Base-by-base conservation (phyloP, 1,284 basidiomycete genomes). In the Paramarasmius palmivorus region DNA sequence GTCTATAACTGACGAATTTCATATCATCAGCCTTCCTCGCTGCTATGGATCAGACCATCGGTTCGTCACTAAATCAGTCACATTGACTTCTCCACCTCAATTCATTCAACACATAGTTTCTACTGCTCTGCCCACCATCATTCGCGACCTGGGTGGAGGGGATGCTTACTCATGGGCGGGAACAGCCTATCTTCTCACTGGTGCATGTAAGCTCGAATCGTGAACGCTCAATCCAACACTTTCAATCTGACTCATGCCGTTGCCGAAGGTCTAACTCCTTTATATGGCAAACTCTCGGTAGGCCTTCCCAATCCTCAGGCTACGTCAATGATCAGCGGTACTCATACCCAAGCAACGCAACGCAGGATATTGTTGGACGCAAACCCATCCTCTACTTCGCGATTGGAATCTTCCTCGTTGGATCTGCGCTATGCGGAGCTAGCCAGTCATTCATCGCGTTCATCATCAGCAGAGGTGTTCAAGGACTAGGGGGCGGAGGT, bases 371-470 rank as follows among this genome's bases (percentile, higher is more conserved):
- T 17, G 17, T 50, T 20, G 49, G 23, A 10, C 4, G 44, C 17
- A 39, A 49, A 44, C 38, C 35, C 9, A 22, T 26, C 10, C 25
- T 44, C 37, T 34, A 25, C 17, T 35, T 29, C 12, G 29, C 38
- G 19, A 69, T 69, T 40, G 12, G 59, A 52, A 59, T 70, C 41
- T 73, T 73, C 63, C 58, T 72, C 23, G 29, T 57, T 32, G 77
- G 77, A 3, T 74, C 72, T 4, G 73, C 71, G 0, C 49, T 79
- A 17, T 78, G 74, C 56, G 77, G 75, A 12, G 72, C 73, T 3
- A 76, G 77, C 0, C 69, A 78, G 57, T 66, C 57, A 46, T 74
- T 75, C 62, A 58, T 58, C 1, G 75, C 73, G 76, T 64, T 79
- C 17, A 67, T 69, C 41, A 58, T 73, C 6, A 67, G 65, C 57